Evolutionary conservation across 2,329 filamentous ascomycete genomes (phyloP), one percentile per base, ranked within the genome.

Genomic region (Pyricularia sp.): DNA sequence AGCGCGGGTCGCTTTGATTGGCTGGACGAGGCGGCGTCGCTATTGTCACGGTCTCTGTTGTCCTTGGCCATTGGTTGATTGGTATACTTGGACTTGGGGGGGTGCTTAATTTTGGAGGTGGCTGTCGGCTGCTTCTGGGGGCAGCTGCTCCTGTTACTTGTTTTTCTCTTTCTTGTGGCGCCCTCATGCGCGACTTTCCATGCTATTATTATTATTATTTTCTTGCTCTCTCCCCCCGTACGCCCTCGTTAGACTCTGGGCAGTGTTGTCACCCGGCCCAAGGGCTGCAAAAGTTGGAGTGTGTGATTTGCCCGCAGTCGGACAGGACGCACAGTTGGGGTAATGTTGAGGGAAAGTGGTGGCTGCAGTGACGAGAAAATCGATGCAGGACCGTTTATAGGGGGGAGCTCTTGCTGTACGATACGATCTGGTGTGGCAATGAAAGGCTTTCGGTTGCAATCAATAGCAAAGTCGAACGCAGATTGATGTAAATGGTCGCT

Each of bases 1-100:
- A 75, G 76, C 68, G 78, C 72, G 74, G 83, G 80, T 30, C 82
- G 81, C 79, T 85, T 86, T 86, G 83, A 86, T 86, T 86, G 84
- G 84, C 79, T 78, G 30, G 59, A 31, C 76, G 78, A 77, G 73
- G 81, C 79, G 78, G 80, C 78, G 78, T 81, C 82, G 77, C 83
- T 81, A 73, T 75, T 75, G 73, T 85, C 81, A 76, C 77, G 80
- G 75, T 83, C 82, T 74, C 77, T 78, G 74, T 70, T 73, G 30
- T 68, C 66, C 58, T 64, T 68, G 58, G 55, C 66, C 66, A 68
- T 68, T 36, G 58, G 58, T 61, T 12, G 58, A 61, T 61, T 61
- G 58, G 58, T 61, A 61, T 26, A n/a, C 10, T 26, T 25, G 58
- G 10, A 61, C 10, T 50, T 7, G 42, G 42, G 42, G 42, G 14